phyloP scores from a whole-genome alignment of 106 monocot genomes.

The Platanthera guangdongensis region DNA sequence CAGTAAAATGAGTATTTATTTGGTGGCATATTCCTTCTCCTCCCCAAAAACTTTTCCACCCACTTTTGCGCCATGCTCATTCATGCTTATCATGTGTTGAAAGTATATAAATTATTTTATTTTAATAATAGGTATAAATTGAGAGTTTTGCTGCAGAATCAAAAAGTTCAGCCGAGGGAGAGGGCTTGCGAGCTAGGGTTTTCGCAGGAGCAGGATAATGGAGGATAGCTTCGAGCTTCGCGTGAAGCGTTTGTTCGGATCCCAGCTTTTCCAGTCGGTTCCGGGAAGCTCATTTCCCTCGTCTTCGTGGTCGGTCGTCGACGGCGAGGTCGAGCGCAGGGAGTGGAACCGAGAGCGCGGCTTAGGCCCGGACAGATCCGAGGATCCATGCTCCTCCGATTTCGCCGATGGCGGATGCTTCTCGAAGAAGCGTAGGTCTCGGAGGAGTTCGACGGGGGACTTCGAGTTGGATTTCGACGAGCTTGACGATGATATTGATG shows the following conservation, averaged over 20 bases:
- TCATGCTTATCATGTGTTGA: no score
- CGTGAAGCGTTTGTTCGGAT: slow-evolving; percentile 86
- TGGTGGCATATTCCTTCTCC: no score
- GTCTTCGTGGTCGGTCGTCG: slow-evolving; percentile 77
- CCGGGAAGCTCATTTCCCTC: slow-evolving; percentile 65
- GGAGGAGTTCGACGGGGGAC: slow-evolving; percentile 1
- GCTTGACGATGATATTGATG: slow-evolving; percentile 21
- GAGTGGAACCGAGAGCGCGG: slow-evolving; percentile 66
- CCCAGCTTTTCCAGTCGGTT: slow-evolving; percentile 62
- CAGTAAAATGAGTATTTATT: no score
- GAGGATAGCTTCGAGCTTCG: slow-evolving; percentile 82
- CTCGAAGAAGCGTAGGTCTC: slow-evolving; percentile 11
- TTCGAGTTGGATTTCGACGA: slow-evolving; percentile 31
- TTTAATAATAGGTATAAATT: no score
- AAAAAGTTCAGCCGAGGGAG: no score
- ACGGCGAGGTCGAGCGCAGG: slow-evolving; percentile 73
- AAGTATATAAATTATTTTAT: no score
- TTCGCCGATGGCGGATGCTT: slow-evolving; percentile 54
- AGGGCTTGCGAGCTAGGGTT: no score
- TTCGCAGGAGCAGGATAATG: not conserved
- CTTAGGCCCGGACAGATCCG: slow-evolving; percentile 32
- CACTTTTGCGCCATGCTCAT: no score
- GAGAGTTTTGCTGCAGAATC: no score
- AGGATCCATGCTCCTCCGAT: slow-evolving; percentile 51
- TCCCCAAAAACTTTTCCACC: no score